Evolutionary conservation across 2,329 filamentous ascomycete species (phyloP).

Genomic region (Lasiodiplodia hormozganensis): DNA sequence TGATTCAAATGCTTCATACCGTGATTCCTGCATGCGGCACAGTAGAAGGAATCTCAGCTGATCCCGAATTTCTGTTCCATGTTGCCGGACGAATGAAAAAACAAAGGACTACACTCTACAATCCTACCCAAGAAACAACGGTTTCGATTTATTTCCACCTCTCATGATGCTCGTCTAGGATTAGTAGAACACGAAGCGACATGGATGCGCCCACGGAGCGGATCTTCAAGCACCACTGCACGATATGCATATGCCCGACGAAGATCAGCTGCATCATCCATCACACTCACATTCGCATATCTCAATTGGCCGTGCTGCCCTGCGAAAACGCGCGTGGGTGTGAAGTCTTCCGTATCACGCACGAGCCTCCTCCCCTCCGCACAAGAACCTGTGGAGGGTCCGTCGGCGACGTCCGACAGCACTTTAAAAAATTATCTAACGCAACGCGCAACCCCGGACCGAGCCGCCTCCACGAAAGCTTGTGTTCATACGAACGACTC

Average conservation of each 20-base stretch:
- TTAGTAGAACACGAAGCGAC: background rate
- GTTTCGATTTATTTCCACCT: background rate
- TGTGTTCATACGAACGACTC: background rate
- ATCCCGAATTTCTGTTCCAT: background rate
- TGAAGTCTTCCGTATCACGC: background rate
- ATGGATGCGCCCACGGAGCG: background rate
- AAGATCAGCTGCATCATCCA: background rate
- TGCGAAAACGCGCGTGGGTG: background rate
- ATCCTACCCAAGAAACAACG: background rate
- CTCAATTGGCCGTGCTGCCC: background rate
- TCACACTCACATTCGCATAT: background rate
- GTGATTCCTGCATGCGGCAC: background rate
- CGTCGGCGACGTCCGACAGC: conserved; percentile 18
- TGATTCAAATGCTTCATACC: background rate
- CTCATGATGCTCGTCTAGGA: background rate
- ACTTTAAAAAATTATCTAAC: background rate
- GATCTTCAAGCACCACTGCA: background rate
- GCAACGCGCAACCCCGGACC: conserved; percentile 1
- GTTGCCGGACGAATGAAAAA: background rate
- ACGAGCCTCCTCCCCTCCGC: conserved; percentile 12
- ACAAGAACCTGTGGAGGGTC: background rate
- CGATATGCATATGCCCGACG: background rate
- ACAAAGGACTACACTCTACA: background rate
- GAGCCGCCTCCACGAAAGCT: conserved; percentile 13
- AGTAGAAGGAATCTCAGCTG: background rate